A percentile compares a stretch with the other conserved stretches of the same genome.
These are phyloP conservation scores for Mycena alexandri DNA, from an alignment of 768 basidiomycete species.

Conservation along the genomic window DNA sequence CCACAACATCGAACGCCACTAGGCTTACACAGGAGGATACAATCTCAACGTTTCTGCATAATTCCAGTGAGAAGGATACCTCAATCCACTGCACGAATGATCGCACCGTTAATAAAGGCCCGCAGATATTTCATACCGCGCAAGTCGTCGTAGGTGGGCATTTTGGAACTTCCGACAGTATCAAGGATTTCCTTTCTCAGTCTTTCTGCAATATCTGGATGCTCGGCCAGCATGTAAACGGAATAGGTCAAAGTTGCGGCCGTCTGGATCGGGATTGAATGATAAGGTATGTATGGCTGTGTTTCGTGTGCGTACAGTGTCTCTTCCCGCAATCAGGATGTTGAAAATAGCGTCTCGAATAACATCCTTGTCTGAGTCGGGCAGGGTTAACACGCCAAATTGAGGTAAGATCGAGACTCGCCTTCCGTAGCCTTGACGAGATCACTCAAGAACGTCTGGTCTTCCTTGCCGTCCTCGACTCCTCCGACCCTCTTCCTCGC, in stretches of 20 bases:
- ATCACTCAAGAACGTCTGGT: neutral
- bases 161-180: conserved; percentile 43
- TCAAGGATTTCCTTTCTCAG: conserved; percentile 52
- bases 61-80: neutral
- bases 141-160: conserved; percentile 53
- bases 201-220: conserved; percentile 47
- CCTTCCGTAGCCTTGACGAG: conserved; percentile 42
- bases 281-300: neutral
- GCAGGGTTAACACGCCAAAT: conserved; percentile 3
- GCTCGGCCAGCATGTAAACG: conserved; percentile 54
- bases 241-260: conserved; percentile 50
- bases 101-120: conserved; percentile 48
- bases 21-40: conserved; percentile 35
- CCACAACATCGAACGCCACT: no score
- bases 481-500: conserved; percentile 36
- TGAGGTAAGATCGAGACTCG: conserved; percentile 28
- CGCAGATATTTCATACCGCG: conserved; percentile 55
- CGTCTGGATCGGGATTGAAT: conserved; percentile 40
- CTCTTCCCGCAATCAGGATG: conserved; percentile 43
- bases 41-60: conserved; percentile 31
- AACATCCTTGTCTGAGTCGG: conserved; percentile 30
- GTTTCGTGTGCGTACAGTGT: conserved; percentile 45
- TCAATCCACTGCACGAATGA: neutral
- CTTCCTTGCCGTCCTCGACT: neutral
- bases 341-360: conserved; percentile 41